Base-by-base conservation (phyloP, 176 grass and related monocot species). In the Triticum dicoccoides region DNA sequence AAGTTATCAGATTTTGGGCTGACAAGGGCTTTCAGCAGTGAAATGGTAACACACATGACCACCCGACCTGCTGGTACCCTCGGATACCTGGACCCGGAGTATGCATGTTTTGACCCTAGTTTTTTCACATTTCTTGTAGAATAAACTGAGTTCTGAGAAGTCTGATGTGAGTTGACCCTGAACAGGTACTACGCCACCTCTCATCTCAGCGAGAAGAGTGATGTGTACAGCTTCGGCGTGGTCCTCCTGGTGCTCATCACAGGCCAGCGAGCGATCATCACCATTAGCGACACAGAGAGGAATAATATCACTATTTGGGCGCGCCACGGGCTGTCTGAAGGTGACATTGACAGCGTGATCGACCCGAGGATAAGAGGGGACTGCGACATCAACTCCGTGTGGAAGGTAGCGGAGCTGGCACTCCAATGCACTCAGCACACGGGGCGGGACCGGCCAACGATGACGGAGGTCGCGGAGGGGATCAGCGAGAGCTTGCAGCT, bases 61-160 rank as follows among this genome's bases (percentile, higher is more conserved):
- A 82, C 78, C 21, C 7, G 0, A 14, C 69, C 78, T 8, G 78
- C 41, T 6, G 75, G 78, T 25, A 87, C 85, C 6, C 5, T 52
- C 1, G 85, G 78, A 37, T 81, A 75, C 29, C 11, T 87, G 39
- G 85, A 87, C 39, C 85, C 85, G 47, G 78, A 87, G 84, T 86
- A 78, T 2, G 71, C 9, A 35, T 82, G 61, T 13, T 14, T 15
- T n/a, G 47, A 61, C 9, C 51, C n/a, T 73, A 25, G 38, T 15
- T 44, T 45, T 38, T 38, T 42, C 65, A 14, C 21, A 72, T 24
- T 45, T 72, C 20, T 23, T 20, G 4, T 42, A n/a, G 68, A 70
- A 65, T 14, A 68, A 34, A 34, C 14, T 35, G 30, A 35, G 65
- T 35, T 35, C 15, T 18, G 4, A 30, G 6, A 25, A 33, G 10